Conservation (phyloP, 2,329 filamentous ascomycete genomes). For the Xylogone sp. region DNA sequence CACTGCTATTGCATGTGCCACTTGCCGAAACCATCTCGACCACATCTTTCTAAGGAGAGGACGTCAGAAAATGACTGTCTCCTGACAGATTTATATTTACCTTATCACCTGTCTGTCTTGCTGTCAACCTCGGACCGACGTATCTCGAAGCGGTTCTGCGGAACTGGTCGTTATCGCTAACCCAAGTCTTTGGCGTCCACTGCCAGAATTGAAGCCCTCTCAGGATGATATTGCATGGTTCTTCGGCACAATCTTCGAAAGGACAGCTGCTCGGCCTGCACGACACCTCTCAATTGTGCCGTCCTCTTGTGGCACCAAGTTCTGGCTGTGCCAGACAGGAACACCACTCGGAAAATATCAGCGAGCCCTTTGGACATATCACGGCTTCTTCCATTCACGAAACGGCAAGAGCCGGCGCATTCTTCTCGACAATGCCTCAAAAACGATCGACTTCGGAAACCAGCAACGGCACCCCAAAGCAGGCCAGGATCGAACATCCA, state of each 20-base stretch:
- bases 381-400: conserved; percentile 20
- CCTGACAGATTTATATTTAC: no score
- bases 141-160: not conserved
- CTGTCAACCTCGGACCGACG: not conserved
- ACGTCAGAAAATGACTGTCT: no score
- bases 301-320: not conserved
- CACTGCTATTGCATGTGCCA: no score
- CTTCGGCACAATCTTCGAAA: conserved; percentile 3
- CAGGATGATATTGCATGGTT: conserved; percentile 7
- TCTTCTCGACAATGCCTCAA: conserved; percentile 18
- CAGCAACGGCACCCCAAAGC: conserved; percentile 16
- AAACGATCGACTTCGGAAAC: conserved; percentile 19
- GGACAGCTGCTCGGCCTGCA: not conserved
- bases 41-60: no score
- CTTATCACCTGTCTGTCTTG: no score
- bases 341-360: not conserved
- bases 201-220: not conserved
- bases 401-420: conserved; percentile 14
- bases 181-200: conserved; percentile 6
- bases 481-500: conserved; percentile 22
- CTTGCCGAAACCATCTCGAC: no score
- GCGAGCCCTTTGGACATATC: not conserved
- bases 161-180: not conserved
- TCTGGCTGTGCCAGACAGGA: not conserved
- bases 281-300: not conserved